Base-by-base conservation (phyloP, 352 stramenopile genomes). In the Thalassiosira pacifica region DNA sequence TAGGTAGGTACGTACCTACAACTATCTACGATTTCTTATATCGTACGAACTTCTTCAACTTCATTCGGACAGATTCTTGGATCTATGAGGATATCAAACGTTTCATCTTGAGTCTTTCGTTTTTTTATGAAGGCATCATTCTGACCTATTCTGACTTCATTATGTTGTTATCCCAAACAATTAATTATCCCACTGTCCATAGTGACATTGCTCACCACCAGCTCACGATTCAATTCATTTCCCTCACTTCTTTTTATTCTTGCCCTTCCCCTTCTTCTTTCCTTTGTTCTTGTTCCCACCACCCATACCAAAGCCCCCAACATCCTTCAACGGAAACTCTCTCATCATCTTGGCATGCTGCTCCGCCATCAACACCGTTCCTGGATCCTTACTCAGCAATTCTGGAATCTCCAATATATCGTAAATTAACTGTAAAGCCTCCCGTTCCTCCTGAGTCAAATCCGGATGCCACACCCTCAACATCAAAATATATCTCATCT, bases 361-460 rank as follows among this genome's bases (percentile, higher is more conserved):
- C 53, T 92, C 86, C 26, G 90, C 90, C 55, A 82, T 77, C 18
- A 83, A 84, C 40, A 83, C 79, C 42, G 82, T 79, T 70, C 70
- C 80, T 22, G 77, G 64, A 61, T 91, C 83, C 32, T 83, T 57
- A 63, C 79, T 90, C 11, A 92, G 60, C 32, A 95, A 75, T 16
- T 89, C 87, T 19, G 90, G 90, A 52, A 93, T 55, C 45, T 94
- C 86, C 24, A 95, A 84, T 70, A 89, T 93, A 84, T 95, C 90
- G 79, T 92, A 96, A 31, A 90, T 93, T 60, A 94, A 94, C 86
- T 96, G 93, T 63, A 95, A 82, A 1, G 92, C 90, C 32, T 94
- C 70, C 42, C 79, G 71, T 70, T 95, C 91, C 10, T 82, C 63
- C 2, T 70, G 29, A 10, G 88, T 90, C 66, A 95, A 88, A 76